phyloP scores from a whole-genome alignment of 371 early-diverging fungal genomes.

The Polyrhizophydium stewartii region DNA sequence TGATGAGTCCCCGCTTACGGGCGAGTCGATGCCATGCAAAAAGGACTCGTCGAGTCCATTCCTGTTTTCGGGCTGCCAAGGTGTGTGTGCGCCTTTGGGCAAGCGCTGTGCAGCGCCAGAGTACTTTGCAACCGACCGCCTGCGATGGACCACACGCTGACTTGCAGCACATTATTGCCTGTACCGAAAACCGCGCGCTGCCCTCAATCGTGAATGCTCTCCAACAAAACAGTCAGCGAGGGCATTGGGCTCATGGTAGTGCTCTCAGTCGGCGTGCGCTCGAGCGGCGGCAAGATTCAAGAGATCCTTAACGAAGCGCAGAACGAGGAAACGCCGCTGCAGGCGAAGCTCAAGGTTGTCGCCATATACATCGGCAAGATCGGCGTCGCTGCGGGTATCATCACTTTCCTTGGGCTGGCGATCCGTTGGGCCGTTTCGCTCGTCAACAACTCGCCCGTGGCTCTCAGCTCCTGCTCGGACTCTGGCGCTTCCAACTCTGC shows the following conservation, averaged over 20 bases:
- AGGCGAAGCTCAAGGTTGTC: constrained; percentile 79
- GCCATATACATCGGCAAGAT: constrained; percentile 92
- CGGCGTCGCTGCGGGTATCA: constrained; percentile 81
- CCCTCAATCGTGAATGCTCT: neutral
- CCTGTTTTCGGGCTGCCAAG: constrained; percentile 75
- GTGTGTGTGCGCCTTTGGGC: neutral
- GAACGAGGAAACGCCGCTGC: constrained; percentile 84
- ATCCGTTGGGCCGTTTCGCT: constrained; percentile 75
- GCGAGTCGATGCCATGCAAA: constrained; percentile 66
- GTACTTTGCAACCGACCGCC: no score
- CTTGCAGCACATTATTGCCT: no score
- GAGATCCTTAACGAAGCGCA: constrained; percentile 73
- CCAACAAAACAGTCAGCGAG: constrained; percentile 58
- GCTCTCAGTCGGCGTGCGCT: constrained; percentile 78
- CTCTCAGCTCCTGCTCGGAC: constrained; percentile 21
- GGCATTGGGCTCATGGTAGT: constrained; percentile 84
- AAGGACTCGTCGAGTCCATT: constrained; percentile 64
- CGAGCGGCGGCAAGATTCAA: constrained; percentile 69
- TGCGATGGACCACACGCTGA: no score
- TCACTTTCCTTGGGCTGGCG: constrained; percentile 76
- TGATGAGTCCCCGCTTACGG: constrained; percentile 73
- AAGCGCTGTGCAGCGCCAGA: constrained; percentile 41
- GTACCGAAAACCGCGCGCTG: no score
- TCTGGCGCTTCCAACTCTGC: neutral
- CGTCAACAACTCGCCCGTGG: constrained; percentile 6